Conservation (phyloP, 257 asterid genomes). For the Solanum peruvianum region DNA sequence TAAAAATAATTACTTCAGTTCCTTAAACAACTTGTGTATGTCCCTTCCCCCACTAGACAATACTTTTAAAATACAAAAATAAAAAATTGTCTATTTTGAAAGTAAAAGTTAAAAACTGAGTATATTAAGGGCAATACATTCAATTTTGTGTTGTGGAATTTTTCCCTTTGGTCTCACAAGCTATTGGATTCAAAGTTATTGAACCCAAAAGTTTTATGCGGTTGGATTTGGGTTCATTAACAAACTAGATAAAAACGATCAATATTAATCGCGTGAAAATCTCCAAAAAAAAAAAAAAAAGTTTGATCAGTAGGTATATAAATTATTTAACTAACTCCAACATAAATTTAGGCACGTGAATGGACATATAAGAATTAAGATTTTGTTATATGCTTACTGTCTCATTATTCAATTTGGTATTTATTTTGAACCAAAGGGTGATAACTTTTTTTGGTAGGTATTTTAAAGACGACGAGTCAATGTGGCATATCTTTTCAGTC, state of each 20-base stretch:
- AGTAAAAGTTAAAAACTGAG: not conserved
- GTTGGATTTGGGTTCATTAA: not conserved
- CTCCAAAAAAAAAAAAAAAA: accelerated
- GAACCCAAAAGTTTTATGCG: not conserved
- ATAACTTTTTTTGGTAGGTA: not conserved
- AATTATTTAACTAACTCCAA: not conserved
- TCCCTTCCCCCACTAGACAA: not conserved
- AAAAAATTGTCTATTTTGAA: not conserved
- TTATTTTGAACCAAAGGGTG: not conserved
- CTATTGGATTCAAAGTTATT: no score
- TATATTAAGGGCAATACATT: not conserved
- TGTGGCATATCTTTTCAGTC: not conserved
- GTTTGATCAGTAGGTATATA: no score
- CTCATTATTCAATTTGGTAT: not conserved
- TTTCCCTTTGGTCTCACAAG: not conserved
- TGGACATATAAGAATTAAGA: not conserved
- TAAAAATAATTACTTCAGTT: not conserved
- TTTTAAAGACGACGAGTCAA: not conserved
- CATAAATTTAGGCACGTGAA: not conserved
- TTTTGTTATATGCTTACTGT: not conserved
- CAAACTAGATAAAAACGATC: no score
- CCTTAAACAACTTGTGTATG: not conserved
- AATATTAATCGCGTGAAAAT: no score
- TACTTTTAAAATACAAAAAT: not conserved
- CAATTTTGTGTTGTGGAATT: not conserved